These are phyloP conservation scores for Euphorbia peplus DNA, from an alignment of 345 rosid species.

Conservation along the genomic window DNA sequence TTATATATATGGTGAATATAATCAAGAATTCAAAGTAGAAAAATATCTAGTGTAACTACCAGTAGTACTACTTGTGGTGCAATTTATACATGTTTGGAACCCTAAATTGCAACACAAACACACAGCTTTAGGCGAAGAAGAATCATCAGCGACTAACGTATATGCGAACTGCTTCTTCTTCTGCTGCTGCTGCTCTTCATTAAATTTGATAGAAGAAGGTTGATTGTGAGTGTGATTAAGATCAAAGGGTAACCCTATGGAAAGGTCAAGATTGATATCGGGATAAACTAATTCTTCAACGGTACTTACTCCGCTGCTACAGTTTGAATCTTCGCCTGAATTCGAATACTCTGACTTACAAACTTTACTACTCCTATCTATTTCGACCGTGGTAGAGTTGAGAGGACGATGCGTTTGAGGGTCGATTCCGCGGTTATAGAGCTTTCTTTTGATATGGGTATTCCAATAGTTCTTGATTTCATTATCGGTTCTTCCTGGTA, in stretches of 20 bases:
- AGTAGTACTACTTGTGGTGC: background rate
- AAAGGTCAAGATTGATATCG: conserved; percentile 34
- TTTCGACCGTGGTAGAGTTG: too few species aligned
- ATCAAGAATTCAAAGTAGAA: background rate
- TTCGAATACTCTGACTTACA: too few species aligned
- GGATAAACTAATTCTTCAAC: conserved; percentile 14
- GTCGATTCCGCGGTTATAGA: conserved; percentile 68
- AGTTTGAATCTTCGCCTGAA: conserved; percentile 16
- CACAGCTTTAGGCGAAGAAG: background rate
- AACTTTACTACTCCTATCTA: too few species aligned
- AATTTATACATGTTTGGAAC: conserved; percentile 8
- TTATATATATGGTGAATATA: too few species aligned
- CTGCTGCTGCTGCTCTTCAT: background rate
- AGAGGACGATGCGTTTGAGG: conserved; percentile 65
- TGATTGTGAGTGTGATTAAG: background rate
- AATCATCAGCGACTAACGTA: background rate
- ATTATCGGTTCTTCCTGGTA: conserved; percentile 85
- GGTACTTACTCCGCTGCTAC: conserved; percentile 28
- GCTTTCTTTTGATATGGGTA: conserved; percentile 80
- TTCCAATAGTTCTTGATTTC: conserved; percentile 90
- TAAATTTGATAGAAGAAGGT: background rate
- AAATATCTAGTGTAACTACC: background rate
- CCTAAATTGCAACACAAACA: conserved; percentile 15
- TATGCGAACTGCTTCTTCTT: background rate
- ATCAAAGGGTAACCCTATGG: conserved; percentile 22